Base-by-base conservation (phyloP, 768 basidiomycete genomes). In the Xerocomellus amylosporus region DNA sequence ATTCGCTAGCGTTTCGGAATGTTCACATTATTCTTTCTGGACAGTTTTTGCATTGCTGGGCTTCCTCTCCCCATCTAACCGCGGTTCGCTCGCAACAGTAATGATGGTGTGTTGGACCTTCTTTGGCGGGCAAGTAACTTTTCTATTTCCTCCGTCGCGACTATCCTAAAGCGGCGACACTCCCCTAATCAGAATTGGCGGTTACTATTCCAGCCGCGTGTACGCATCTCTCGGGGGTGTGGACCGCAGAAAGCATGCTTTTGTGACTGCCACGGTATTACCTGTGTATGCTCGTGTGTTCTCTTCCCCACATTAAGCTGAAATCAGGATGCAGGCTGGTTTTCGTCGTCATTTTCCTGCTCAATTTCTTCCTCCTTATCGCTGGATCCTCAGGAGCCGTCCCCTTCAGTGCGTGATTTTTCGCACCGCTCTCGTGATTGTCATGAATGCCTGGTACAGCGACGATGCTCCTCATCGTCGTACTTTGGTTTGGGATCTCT, bases 401-500 rank as follows among this genome's bases (percentile, higher is more conserved):
- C 40, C 96, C 96, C 4, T 96, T 98, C 69, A 92, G 95, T 85
- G 61, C 51, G 75, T 68, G 7, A 39, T 15, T 40, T 30, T 12
- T n/a, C 15, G 31, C 36, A n/a, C 6, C 4, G 9, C 17, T 10
- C 20, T 31, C 44, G 22, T 52, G 19, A 31, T 40, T 17, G 19
- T 62, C 15, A n/a, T 42, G 24, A 31, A 26, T 46, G 49, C 24
- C 14, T 10, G 47, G 41, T 52, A 26, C 41, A 90, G 88, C 86
- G 43, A 95, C 93, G 0, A 88, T 95, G 81, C 75, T 93, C 39
- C 75, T 91, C 36, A 88, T 96, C 54, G 80, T 92, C 31, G 62
- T 91, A 14, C 73, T 95, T 14, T 97, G 95, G 95, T 97, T 93
- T 69, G 87, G 93, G 17, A 94, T 98, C 55, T 93, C 93, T 24